Evolutionary conservation across 495 filamentous ascomycete species (phyloP).

Genomic region (Aspergillus hancockii): DNA sequence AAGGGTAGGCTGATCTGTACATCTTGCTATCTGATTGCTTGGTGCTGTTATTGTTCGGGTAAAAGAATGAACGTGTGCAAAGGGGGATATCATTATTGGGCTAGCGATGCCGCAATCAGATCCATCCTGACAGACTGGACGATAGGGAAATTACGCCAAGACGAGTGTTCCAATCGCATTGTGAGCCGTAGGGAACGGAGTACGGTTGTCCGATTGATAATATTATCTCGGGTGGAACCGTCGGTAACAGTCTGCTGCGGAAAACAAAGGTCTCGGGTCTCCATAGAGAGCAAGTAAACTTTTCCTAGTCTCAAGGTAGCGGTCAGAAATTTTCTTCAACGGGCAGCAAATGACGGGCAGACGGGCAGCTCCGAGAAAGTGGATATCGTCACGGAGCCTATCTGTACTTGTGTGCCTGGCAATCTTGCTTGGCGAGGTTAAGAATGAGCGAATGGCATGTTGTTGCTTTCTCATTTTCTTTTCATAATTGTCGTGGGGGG

Average conservation of each 20-base stretch:
- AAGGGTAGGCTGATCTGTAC: not conserved
- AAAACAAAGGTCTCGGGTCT: not conserved
- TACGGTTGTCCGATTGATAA: slow-evolving; percentile 4
- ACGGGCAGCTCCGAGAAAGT: slow-evolving; percentile 4
- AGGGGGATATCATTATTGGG: slow-evolving; percentile 6
- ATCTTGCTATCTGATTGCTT: not conserved
- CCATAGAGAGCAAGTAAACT: not conserved
- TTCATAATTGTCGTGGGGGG: not conserved
- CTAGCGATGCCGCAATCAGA: not conserved
- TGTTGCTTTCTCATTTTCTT: not conserved
- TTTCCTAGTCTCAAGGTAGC: slow-evolving; percentile 1
- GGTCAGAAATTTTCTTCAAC: not conserved
- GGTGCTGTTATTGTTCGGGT: not conserved
- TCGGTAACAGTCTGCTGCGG: slow-evolving; percentile 10
- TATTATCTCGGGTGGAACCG: slow-evolving; percentile 6
- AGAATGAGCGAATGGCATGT: not conserved
- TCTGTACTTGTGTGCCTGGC: not conserved
- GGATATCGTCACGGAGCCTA: not conserved
- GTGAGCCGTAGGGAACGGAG: slow-evolving; percentile 19
- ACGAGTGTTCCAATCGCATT: slow-evolving; percentile 12
- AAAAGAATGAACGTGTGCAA: slow-evolving; percentile 8
- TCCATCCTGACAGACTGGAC: not conserved
- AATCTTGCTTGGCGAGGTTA: not conserved
- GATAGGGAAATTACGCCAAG: not conserved
- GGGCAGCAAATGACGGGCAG: not conserved